These are phyloP conservation scores for Emericellopsis terricola DNA, from an alignment of 495 filamentous ascomycete genomes.

Conservation along the genomic window DNA sequence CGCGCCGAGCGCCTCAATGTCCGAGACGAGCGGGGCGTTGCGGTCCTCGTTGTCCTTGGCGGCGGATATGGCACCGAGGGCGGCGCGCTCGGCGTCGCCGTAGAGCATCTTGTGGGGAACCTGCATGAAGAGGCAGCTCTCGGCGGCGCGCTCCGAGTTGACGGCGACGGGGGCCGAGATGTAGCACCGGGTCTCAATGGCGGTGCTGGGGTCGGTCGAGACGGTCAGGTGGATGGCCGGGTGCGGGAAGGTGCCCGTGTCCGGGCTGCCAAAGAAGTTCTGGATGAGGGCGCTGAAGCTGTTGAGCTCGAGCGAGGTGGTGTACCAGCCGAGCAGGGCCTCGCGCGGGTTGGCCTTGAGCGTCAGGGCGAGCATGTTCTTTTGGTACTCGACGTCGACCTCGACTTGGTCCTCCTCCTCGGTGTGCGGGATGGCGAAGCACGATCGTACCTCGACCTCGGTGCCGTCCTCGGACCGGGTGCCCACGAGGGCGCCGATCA, in stretches of 20 bases:
- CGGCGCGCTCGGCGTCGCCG: constrained; percentile 78
- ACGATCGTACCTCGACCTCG: constrained; percentile 86
- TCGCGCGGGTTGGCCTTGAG: constrained; percentile 88
- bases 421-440: constrained; percentile 94
- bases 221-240: constrained; percentile 93
- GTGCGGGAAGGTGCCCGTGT: constrained; percentile 90
- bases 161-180: constrained; percentile 91
- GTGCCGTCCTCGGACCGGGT: constrained; percentile 86
- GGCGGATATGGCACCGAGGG: constrained; percentile 66
- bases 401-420: constrained; percentile 98
- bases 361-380: constrained; percentile 90
- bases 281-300: constrained; percentile 96
- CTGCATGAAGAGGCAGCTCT: constrained; percentile 90
- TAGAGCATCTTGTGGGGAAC: constrained; percentile 77
- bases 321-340: constrained; percentile 94
- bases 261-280: constrained; percentile 96
- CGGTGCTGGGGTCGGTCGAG: constrained; percentile 65
- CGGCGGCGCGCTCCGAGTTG: constrained; percentile 80
- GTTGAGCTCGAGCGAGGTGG: constrained; percentile 87
- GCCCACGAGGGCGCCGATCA: constrained; percentile 90
- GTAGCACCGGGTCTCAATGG: constrained; percentile 76
- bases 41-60: constrained; percentile 68
- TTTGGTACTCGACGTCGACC: constrained; percentile 99
- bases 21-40: constrained; percentile 50
- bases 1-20: constrained; percentile 73